A percentile compares a stretch with the other conserved stretches of the same genome.
phyloP scores from a whole-genome alignment of 2,329 filamentous ascomycete genomes.

The Fusarium devonianum region DNA sequence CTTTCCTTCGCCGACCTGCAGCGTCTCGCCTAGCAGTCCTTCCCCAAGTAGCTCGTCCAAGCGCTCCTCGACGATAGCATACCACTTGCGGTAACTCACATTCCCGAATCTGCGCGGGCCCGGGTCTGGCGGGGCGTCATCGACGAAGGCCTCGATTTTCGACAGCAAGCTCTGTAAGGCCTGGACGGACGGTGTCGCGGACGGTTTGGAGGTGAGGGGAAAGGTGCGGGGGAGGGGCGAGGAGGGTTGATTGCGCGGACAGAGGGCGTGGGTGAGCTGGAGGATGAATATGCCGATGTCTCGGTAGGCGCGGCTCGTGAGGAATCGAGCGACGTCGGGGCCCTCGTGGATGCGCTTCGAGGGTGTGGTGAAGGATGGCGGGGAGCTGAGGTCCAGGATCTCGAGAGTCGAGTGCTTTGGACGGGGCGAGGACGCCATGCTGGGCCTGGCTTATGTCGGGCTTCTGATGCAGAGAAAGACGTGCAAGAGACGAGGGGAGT shows the following conservation, averaged over 20 bases:
- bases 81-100: conserved; percentile 86
- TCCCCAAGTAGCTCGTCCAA: conserved; percentile 50
- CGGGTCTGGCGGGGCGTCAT: conserved; percentile 81
- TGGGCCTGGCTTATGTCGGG: neutral
- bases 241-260: conserved; percentile 67
- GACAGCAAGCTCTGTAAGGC: conserved; percentile 72
- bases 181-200: conserved; percentile 61
- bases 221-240: conserved; percentile 50
- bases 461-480: neutral
- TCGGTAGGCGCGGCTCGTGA: conserved; percentile 81
- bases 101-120: conserved; percentile 94
- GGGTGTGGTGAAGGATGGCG: conserved; percentile 68
- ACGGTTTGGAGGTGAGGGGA: conserved; percentile 51
- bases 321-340: conserved; percentile 80
- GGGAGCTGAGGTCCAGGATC: conserved; percentile 56
- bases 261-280: conserved; percentile 88
- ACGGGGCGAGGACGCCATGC: conserved; percentile 36
- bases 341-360: conserved; percentile 85
- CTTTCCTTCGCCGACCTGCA: conserved; percentile 47
- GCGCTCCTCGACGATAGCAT: conserved; percentile 69
- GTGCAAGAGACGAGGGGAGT: too few relatives aligned
- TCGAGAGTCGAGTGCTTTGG: conserved; percentile 48
- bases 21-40: conserved; percentile 42
- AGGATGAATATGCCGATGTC: conserved; percentile 88
- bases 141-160: conserved; percentile 70